Base-by-base conservation (phyloP, 2,329 filamentous ascomycete species). In the Neurospora sp. region DNA sequence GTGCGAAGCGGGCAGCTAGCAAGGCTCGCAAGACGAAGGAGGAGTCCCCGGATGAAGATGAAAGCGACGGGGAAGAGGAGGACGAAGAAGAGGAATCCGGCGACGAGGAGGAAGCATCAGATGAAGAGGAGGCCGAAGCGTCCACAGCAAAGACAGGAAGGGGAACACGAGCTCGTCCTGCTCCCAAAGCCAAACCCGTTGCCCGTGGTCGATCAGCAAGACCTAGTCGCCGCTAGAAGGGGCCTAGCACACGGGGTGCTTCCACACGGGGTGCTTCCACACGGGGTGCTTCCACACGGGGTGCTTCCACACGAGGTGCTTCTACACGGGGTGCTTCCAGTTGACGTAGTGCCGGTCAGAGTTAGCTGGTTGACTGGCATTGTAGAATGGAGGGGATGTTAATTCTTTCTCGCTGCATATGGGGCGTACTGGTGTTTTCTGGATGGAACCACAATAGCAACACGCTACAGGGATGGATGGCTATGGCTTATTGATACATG, bases 1-100 rank as follows among this genome's bases (percentile, higher is more conserved):
- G 83, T 70, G 79, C 81, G 72, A 83, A 83, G 74, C 81, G 83
- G 66, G 81, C 80, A 0, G 80, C 80, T 12, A 82, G 80, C 33
- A 82, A 82, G 68, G 81, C 79, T 12, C 72, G 75, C 8, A 83
- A 82, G 74, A 74, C 77, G 6, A 79, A 80, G 73, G 77, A 76
- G 66, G 80, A 79, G 68, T 78, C 78, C 15, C 75, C 76, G 38
- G 79, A 76, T 11, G 79, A 79, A 19, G 77, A 76, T 6, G 78
- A 77, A n/a, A 75, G 74, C 62, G 71, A 67, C 1, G 79, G 78
- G 12, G 79, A 79, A 23, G 78, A 74, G 6, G 75, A 73, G 10
- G 73, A 72, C 52, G 77, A 77, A 39, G 75, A 75, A 17, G 76
- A 75, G 4, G 77, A 74, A 6, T 75, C 77, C 0, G 79, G 77